Percentiles rank a stretch among this genome's conserved stretches.
Conservation (phyloP, 495 filamentous ascomycete species). For the Lasiosphaeria miniovina region DNA sequence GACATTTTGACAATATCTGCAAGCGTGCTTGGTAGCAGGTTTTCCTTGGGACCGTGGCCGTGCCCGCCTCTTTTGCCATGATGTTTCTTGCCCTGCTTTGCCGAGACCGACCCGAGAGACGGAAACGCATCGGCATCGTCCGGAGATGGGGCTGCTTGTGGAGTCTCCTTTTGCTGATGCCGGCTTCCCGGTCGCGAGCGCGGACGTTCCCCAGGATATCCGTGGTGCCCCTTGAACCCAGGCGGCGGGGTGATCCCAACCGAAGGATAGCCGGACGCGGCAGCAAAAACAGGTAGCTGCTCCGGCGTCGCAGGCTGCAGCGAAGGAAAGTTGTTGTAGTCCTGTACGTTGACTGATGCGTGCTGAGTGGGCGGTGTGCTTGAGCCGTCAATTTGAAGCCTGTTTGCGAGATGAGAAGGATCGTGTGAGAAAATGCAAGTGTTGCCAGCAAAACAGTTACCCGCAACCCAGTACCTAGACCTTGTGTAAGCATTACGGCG, state of each 20-base stretch:
- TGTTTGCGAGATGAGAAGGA: conserved; percentile 73
- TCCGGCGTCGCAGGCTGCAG: conserved; percentile 63
- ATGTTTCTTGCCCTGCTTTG: conserved; percentile 80
- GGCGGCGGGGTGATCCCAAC: conserved; percentile 57
- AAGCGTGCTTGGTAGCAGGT: conserved; percentile 68
- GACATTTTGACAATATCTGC: conserved; percentile 95
- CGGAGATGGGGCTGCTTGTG: conserved; percentile 68
- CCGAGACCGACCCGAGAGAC: conserved; percentile 75
- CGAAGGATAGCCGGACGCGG: conserved; percentile 50
- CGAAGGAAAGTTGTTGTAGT: conserved; percentile 86
- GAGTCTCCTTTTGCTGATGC: conserved; percentile 68
- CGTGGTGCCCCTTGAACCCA: conserved; percentile 53
- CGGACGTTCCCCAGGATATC: conserved; percentile 59
- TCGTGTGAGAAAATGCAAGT: conserved; percentile 98
- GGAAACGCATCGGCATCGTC: conserved; percentile 98
- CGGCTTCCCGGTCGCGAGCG: conserved; percentile 85
- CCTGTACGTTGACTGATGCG: conserved; percentile 76
- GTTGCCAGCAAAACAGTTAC: conserved; percentile 90
- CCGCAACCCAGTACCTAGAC: conserved; percentile 88
- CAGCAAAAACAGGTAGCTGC: conserved; percentile 52
- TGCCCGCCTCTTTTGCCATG: conserved; percentile 83
- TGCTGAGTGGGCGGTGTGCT: conserved; percentile 56
- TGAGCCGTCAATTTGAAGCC: conserved; percentile 61
- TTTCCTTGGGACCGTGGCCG: conserved; percentile 71
- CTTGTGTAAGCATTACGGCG: conserved; percentile 25